These are phyloP conservation scores for Agrocybe praecox DNA, from an alignment of 768 basidiomycete genomes.

Conservation along the genomic window DNA sequence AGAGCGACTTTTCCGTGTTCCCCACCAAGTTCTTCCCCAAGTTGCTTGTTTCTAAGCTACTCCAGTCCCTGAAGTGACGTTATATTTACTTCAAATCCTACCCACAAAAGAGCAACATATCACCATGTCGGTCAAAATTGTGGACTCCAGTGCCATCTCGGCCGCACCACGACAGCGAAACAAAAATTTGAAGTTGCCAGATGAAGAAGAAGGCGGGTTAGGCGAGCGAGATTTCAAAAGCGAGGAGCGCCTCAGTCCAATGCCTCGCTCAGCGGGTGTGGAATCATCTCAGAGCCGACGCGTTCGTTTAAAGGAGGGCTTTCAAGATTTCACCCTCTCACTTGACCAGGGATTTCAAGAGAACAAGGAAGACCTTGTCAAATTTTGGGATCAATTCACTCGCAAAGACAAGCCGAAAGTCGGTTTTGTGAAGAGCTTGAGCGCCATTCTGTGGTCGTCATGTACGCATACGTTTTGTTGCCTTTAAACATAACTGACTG, in stretches of 20 bases:
- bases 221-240: not conserved
- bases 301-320: conserved; percentile 10
- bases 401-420: conserved; percentile 48
- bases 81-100: not conserved
- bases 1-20: not conserved
- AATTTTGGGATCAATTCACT: conserved; percentile 47
- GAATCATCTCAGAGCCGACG: conserved; percentile 8
- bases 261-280: conserved; percentile 26
- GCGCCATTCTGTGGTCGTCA: conserved; percentile 50
- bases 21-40: not conserved
- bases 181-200: not conserved
- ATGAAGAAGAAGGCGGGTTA: not conserved
- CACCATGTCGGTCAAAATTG: conserved; percentile 27
- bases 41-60: not conserved
- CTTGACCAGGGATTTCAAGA: conserved; percentile 14
- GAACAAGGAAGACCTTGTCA: conserved; percentile 25
- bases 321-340: conserved; percentile 11
- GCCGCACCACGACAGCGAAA: not conserved
- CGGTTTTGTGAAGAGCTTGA: conserved; percentile 44
- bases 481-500: not conserved
- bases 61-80: not conserved
- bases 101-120: conserved; percentile 23
- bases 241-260: not conserved
- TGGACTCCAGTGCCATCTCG: not conserved
- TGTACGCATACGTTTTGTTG: conserved; percentile 37